These are phyloP conservation scores for Calocybe gambosa DNA, from an alignment of 1,284 basidiomycete genomes.

Conservation along the genomic window DNA sequence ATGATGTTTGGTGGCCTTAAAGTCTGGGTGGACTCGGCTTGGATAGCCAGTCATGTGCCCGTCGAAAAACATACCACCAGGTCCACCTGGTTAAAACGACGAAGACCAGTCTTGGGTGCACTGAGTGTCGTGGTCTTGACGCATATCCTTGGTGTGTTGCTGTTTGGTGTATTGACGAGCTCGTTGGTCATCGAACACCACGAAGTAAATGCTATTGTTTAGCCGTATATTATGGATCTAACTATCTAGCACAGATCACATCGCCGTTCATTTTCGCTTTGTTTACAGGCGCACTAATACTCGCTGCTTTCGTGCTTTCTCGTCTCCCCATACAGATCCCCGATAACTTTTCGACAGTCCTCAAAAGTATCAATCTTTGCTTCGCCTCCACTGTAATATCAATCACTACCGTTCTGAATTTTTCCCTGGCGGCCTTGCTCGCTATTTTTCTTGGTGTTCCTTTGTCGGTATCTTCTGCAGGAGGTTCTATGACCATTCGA, in stretches of 20 bases:
- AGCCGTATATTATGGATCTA: neutral
- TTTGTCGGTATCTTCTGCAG: slow-evolving; percentile 42
- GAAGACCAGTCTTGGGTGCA: slow-evolving; percentile 44
- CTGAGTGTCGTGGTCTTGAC: slow-evolving; percentile 49
- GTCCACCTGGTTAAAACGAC: slow-evolving; percentile 26
- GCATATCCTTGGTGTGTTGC: slow-evolving; percentile 43
- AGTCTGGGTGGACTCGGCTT: slow-evolving; percentile 65
- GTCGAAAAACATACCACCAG: slow-evolving; percentile 18
- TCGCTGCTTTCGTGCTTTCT: slow-evolving; percentile 20
- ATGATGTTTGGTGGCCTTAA: slow-evolving; percentile 79
- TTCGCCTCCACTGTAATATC: slow-evolving; percentile 79
- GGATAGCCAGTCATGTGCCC: slow-evolving; percentile 28
- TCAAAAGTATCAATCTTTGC: slow-evolving; percentile 72
- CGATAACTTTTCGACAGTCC: slow-evolving; percentile 37
- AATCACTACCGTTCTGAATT: slow-evolving; percentile 82
- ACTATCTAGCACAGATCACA: slow-evolving; percentile 12
- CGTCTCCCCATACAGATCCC: slow-evolving; percentile 12
- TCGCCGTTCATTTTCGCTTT: slow-evolving; percentile 24
- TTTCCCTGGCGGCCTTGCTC: slow-evolving; percentile 73
- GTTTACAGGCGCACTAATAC: slow-evolving; percentile 25
- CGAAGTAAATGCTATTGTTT: slow-evolving; percentile 27
- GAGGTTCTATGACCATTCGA: slow-evolving; percentile 19
- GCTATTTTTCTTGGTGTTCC: slow-evolving; percentile 58
- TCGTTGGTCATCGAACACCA: slow-evolving; percentile 34
- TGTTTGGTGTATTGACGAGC: slow-evolving; percentile 42